Evolutionary conservation across 495 filamentous ascomycete genomes (phyloP).

Genomic region (Penicillium cataractarum): DNA sequence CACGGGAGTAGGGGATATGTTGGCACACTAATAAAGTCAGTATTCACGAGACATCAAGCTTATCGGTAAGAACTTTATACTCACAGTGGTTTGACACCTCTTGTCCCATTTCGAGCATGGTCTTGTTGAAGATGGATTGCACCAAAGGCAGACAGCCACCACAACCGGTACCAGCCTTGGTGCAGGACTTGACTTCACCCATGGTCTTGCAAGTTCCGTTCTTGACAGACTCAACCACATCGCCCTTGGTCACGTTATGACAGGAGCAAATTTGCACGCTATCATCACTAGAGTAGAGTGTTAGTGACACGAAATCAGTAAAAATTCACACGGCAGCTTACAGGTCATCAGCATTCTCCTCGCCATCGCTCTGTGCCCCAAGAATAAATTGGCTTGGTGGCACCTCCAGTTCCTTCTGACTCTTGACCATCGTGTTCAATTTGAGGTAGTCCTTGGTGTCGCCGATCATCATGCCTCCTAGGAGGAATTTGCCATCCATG

Average conservation of each 20-base stretch:
- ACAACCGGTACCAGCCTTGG: slow-evolving; percentile 93
- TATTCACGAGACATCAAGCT: neutral
- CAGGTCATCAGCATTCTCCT: slow-evolving; percentile 72
- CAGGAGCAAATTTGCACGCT: slow-evolving; percentile 95
- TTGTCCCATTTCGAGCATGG: slow-evolving; percentile 87
- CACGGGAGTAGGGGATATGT: slow-evolving; percentile 86
- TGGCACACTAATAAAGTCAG: slow-evolving; percentile 61
- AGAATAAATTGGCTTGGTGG: slow-evolving; percentile 90
- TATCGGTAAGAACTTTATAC: slow-evolving; percentile 15
- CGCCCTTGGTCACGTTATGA: slow-evolving; percentile 93
- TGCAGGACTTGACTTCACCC: slow-evolving; percentile 88
- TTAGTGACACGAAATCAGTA: neutral
- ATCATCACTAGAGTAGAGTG: slow-evolving; percentile 56
- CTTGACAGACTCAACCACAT: slow-evolving; percentile 74
- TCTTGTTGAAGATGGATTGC: slow-evolving; percentile 89
- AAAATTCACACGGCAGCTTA: too few species aligned
- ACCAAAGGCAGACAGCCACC: slow-evolving; percentile 94
- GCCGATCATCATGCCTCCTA: slow-evolving; percentile 98
- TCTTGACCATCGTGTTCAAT: slow-evolving; percentile 91
- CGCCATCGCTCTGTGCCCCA: slow-evolving; percentile 72
- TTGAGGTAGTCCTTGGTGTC: slow-evolving; percentile 95
- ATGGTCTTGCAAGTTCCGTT: slow-evolving; percentile 84
- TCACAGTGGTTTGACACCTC: slow-evolving; percentile 82
- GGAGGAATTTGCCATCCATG: slow-evolving; percentile 85
- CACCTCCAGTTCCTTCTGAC: slow-evolving; percentile 78